A percentile compares a stretch with the other conserved stretches of the same genome.
Evolutionary conservation across 768 basidiomycete genomes (phyloP).

Genomic region (Lactarius psammicola): DNA sequence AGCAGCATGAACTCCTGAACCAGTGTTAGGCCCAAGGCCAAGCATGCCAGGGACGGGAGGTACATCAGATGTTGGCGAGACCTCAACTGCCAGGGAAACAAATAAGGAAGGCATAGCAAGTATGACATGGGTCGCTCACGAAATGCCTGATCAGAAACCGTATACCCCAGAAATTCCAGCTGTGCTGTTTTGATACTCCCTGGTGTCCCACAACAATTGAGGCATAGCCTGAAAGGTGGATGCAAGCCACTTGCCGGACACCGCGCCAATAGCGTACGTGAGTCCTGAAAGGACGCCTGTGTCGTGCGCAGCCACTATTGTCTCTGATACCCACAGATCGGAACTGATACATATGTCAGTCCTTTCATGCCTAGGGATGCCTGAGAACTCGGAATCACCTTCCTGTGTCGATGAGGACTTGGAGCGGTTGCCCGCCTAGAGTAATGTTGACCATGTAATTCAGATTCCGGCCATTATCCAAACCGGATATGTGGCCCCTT

Average conservation of each 20-base stretch:
- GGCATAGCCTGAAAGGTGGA: neutral
- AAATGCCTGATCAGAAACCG: conserved; percentile 34
- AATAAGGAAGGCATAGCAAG: neutral
- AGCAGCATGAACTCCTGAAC: conserved; percentile 29
- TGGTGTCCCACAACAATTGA: conserved; percentile 25
- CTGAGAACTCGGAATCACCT: conserved; percentile 30
- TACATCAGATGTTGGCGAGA: conserved; percentile 22
- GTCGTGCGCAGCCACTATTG: conserved; percentile 30
- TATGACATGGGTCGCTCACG: conserved; percentile 24
- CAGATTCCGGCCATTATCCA: conserved; percentile 30
- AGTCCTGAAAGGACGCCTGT: conserved; percentile 28
- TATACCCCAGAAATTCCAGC: conserved; percentile 32
- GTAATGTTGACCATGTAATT: conserved; percentile 35
- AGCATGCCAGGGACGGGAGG: conserved; percentile 33
- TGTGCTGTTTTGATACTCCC: conserved; percentile 33
- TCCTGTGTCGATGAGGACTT: conserved; percentile 37
- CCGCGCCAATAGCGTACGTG: conserved; percentile 19
- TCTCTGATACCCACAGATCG: conserved; percentile 36
- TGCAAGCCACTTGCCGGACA: conserved; percentile 10
- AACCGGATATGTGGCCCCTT: conserved; percentile 1
- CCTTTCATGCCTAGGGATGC: neutral
- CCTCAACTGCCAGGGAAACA: conserved; percentile 14
- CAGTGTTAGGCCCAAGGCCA: conserved; percentile 37
- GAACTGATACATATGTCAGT: conserved; percentile 28
- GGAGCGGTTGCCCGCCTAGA: conserved; percentile 31